Base-by-base conservation (phyloP, 805 yeast species). In the Candida maris region DNA sequence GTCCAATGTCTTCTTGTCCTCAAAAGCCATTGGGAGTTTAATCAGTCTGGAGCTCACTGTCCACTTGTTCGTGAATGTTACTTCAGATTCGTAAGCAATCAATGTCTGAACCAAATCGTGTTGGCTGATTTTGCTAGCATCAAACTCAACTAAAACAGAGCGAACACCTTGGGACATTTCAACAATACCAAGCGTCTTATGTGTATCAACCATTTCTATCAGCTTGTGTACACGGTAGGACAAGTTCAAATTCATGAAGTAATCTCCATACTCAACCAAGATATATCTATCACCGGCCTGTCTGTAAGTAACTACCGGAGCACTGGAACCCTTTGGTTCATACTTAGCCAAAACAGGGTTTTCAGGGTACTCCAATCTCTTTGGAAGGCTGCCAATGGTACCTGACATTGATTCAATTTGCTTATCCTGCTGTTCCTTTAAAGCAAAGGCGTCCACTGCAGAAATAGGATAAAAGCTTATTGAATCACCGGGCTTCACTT, bases 131-230 rank as follows among this genome's bases (percentile, higher is more conserved):
- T 68, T 61, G 26, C 63, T 54, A 31, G 83, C 85, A 57, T 86
- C 81, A 58, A 67, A 93, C 62, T 91, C 96, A 56, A 91, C 75
- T 57, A 91, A 72, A 21, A 93, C 96, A 4, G 97, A 89, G 56
- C 97, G 74, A 21, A 93, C 97, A 67, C 97, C 97, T 49, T 85
- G 95, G 1, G 96, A 87, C 96, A 93, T 86, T 63, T 93, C 97
- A 40, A 86, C 77, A 41, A 91, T 81, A 38, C 97, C 97, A 36
- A 66, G 60, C 19, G 95, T 81, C 41, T 77, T 68, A 47, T 79
- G 73, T 18, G 68, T 67, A 30, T 68, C 65, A 27, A 86, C 94
- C 71, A 77, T 70, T 46, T 81, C 84, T 37, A 84, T 84, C 58
- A 91, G 73, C 52, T 81, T 77, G 61, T 86, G 84, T 38, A 93